Conservation (phyloP, 2,329 filamentous ascomycete genomes). For the Cercospora brassicicola region DNA sequence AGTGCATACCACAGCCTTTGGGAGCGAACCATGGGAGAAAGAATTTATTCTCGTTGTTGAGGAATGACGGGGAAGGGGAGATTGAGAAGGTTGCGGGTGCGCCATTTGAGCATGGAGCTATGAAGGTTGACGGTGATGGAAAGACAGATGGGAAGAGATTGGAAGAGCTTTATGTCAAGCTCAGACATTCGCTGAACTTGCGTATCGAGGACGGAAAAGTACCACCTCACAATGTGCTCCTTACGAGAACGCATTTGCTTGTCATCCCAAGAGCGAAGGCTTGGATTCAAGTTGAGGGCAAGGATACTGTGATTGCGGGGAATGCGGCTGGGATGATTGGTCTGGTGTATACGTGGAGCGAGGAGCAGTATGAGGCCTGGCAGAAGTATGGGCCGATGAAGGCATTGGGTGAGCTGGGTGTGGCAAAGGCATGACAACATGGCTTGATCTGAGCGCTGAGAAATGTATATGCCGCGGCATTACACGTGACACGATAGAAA, state of each 20-base stretch:
- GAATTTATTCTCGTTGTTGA: conserved; percentile 19
- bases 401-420: conserved; percentile 23
- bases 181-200: conserved; percentile 17
- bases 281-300: conserved; percentile 27
- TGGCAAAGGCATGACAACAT: not conserved
- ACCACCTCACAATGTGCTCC: conserved; percentile 40
- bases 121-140: not conserved
- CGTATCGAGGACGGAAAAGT: conserved; percentile 18
- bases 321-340: conserved; percentile 44
- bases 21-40: not conserved
- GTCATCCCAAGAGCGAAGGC: conserved; percentile 39
- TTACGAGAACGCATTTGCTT: conserved; percentile 39
- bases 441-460: too few species aligned
- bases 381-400: conserved; percentile 20
- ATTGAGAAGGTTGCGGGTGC: not conserved
- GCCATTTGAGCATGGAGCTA: conserved; percentile 12
- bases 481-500: not conserved
- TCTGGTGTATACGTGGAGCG: conserved; percentile 30
- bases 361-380: conserved; percentile 25
- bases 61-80: not conserved
- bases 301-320: conserved; percentile 22
- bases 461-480: not conserved
- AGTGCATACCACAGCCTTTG: conserved; percentile 43
- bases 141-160: not conserved
- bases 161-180: conserved; percentile 24